A percentile compares a stretch with the other conserved stretches of the same genome.
Conservation (phyloP, 495 filamentous ascomycete species). For the Penicillium cosmopolitanum region DNA sequence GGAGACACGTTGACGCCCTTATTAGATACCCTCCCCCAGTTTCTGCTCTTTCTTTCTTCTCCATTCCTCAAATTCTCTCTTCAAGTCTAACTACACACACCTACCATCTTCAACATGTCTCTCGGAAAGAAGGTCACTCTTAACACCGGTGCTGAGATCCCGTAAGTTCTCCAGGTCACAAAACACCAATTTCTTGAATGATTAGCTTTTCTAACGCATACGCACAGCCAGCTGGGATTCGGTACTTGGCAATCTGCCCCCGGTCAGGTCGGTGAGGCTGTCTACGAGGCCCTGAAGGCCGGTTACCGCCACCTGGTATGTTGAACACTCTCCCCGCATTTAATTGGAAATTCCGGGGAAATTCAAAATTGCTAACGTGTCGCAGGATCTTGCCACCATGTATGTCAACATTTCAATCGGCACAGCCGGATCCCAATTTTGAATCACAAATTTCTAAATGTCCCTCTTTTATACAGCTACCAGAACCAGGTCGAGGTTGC, state of each 20-base stretch:
- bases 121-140: conserved; percentile 50
- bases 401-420: conserved; percentile 20
- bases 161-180: conserved; percentile 33
- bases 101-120: conserved; percentile 41
- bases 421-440: not conserved
- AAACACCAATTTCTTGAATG: not conserved
- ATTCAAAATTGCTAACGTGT: conserved; percentile 22
- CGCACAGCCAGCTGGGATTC: conserved; percentile 50
- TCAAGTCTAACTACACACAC: conserved; percentile 7
- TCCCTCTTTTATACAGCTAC: conserved; percentile 42
- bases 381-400: conserved; percentile 50
- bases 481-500: conserved; percentile 54
- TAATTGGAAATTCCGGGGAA: not conserved
- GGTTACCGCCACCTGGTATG: conserved; percentile 59
- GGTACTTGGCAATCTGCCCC: conserved; percentile 61
- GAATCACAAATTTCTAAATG: conserved; percentile 29
- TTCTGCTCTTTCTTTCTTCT: conserved; percentile 8
- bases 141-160: conserved; percentile 48
- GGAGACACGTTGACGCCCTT: conserved; percentile 15
- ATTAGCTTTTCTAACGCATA: conserved; percentile 5
- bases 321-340: conserved; percentile 3
- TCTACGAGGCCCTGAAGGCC: conserved; percentile 55
- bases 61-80: conserved; percentile 2
- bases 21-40: conserved; percentile 14
- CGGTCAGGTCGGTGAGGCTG: conserved; percentile 56